Evolutionary conservation across 305 asterid species (phyloP).

Genomic region (Plantago rigida): DNA sequence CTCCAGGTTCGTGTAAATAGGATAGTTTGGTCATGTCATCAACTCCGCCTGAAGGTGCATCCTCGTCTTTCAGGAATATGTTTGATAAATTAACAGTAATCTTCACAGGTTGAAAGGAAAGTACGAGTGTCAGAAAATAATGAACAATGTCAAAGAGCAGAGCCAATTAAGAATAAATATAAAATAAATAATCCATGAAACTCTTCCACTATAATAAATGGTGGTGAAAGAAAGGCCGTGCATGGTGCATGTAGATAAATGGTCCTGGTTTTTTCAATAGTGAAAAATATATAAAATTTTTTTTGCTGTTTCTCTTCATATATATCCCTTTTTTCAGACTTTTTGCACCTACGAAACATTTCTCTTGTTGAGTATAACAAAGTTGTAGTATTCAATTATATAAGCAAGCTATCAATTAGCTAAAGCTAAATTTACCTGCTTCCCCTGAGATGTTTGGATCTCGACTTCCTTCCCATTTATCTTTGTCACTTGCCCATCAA

Average conservation of each 20-base stretch:
- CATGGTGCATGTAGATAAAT: background rate
- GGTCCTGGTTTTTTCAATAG: background rate
- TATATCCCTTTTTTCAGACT: slow-evolving; percentile 2
- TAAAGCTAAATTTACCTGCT: slow-evolving; percentile 41
- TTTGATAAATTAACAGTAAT: slow-evolving; percentile 40
- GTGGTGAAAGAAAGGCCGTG: background rate
- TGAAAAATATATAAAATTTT: no score
- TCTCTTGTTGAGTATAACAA: slow-evolving; percentile 2
- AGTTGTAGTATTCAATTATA: background rate
- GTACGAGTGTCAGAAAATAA: background rate
- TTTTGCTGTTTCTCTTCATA: background rate
- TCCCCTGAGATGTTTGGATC: slow-evolving; percentile 56
- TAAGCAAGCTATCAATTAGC: slow-evolving; percentile 15
- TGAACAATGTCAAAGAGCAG: background rate
- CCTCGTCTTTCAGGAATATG: slow-evolving; percentile 53
- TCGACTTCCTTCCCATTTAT: slow-evolving; percentile 53
- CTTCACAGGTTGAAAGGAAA: slow-evolving; percentile 32
- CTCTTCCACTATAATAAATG: background rate
- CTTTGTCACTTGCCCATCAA: slow-evolving; percentile 59
- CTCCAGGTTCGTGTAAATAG: slow-evolving; percentile 74
- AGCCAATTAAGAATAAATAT: background rate
- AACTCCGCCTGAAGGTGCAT: slow-evolving; percentile 47
- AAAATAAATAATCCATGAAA: background rate
- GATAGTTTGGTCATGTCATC: slow-evolving; percentile 72
- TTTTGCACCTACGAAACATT: background rate